phyloP scores from a whole-genome alignment of 495 filamentous ascomycete genomes.

The Aspergillus steynii region DNA sequence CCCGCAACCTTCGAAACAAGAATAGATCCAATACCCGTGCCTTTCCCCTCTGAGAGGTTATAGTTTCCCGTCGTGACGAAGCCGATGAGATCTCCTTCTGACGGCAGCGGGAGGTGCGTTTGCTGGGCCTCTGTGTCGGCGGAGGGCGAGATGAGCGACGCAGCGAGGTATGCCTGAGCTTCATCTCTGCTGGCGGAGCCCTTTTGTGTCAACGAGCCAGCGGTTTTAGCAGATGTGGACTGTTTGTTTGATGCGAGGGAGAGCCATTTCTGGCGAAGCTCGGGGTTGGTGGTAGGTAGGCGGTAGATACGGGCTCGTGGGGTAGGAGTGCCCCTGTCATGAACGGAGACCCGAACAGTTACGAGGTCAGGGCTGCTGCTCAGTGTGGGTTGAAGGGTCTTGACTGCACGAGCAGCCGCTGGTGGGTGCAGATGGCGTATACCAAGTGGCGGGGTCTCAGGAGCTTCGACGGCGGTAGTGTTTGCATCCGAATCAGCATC shows the following conservation, averaged over 20 bases:
- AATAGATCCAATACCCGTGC: slow-evolving; percentile 73
- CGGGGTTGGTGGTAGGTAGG: slow-evolving; percentile 52
- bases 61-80: slow-evolving; percentile 90
- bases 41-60: slow-evolving; percentile 73
- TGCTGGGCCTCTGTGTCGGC: slow-evolving; percentile 36
- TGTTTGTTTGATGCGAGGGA: slow-evolving; percentile 26
- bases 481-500: slow-evolving; percentile 10
- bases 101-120: slow-evolving; percentile 66
- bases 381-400: slow-evolving; percentile 10
- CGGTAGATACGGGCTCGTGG: slow-evolving; percentile 72
- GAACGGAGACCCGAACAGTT: slow-evolving; percentile 59
- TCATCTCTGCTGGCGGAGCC: slow-evolving; percentile 29
- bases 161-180: slow-evolving; percentile 53
- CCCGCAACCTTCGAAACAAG: slow-evolving; percentile 55
- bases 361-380: slow-evolving; percentile 40
- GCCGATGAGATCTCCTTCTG: slow-evolving; percentile 78
- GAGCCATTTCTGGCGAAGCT: slow-evolving; percentile 57
- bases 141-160: slow-evolving; percentile 46
- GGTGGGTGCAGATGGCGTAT: slow-evolving; percentile 28
- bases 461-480: not conserved
- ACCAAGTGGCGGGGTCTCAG: slow-evolving; percentile 24
- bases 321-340: slow-evolving; percentile 58
- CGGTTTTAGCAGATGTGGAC: slow-evolving; percentile 4
- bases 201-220: not conserved
- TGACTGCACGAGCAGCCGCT: slow-evolving; percentile 13